These are phyloP conservation scores for Penicillium nucicola DNA, from an alignment of 495 filamentous ascomycete species.

Conservation along the genomic window DNA sequence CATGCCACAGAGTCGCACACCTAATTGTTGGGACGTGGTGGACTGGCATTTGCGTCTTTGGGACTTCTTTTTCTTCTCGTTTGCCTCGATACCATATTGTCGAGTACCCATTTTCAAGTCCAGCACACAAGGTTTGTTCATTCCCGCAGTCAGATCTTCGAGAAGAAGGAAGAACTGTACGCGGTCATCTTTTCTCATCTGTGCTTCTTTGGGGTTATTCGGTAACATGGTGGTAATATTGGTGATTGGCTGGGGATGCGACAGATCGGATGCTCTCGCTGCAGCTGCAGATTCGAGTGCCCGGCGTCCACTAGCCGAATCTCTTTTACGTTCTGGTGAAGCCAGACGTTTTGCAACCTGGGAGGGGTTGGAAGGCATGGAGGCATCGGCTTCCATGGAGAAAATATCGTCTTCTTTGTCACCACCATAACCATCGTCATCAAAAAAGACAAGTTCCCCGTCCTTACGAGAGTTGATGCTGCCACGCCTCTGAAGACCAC, in stretches of 20 bases:
- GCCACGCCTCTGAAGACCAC: slow-evolving; percentile 66
- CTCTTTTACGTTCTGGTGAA: slow-evolving; percentile 3
- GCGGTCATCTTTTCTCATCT: slow-evolving; percentile 63
- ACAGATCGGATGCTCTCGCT: slow-evolving; percentile 2
- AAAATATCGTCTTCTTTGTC: slow-evolving; percentile 76
- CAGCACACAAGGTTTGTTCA: slow-evolving; percentile 93
- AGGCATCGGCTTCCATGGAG: slow-evolving; percentile 61
- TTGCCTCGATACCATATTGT: slow-evolving; percentile 94
- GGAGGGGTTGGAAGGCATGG: slow-evolving; percentile 9
- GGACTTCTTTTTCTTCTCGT: slow-evolving; percentile 86
- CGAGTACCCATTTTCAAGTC: slow-evolving; percentile 99
- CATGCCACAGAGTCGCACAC: slow-evolving; percentile 91
- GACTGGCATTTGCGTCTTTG: slow-evolving; percentile 88
- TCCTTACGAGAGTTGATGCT: slow-evolving; percentile 58
- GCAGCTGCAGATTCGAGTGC: neutral
- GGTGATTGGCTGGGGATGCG: slow-evolving; percentile 5
- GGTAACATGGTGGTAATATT: slow-evolving; percentile 37
- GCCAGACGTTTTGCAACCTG: neutral
- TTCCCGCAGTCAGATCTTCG: slow-evolving; percentile 96
- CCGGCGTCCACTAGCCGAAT: neutral
- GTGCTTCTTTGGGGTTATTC: slow-evolving; percentile 77
- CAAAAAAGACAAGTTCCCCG: slow-evolving; percentile 76
- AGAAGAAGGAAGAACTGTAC: slow-evolving; percentile 91
- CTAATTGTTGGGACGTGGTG: slow-evolving; percentile 87
- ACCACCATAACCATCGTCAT: slow-evolving; percentile 80